Percentiles rank a stretch among this genome's conserved stretches.
These are phyloP conservation scores for Boechera stricta DNA, from an alignment of 345 rosid genomes.

Conservation along the genomic window DNA sequence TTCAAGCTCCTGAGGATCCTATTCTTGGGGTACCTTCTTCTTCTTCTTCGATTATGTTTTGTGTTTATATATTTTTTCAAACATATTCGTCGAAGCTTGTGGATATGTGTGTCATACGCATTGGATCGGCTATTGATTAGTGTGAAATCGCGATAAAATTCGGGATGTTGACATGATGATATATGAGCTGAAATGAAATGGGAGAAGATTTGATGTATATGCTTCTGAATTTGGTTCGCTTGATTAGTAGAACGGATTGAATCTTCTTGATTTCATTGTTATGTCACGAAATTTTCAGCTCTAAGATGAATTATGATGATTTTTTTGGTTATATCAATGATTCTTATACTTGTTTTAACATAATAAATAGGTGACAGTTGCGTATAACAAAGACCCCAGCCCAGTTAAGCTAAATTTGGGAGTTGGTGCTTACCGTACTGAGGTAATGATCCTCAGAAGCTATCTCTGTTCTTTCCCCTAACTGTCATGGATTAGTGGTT, in stretches of 20 bases:
- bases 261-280: neutral
- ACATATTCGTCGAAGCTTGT: neutral
- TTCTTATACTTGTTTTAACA: neutral
- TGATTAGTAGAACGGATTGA: neutral
- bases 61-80: neutral
- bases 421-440: slow-evolving; percentile 94
- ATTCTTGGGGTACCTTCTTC: slow-evolving; percentile 70
- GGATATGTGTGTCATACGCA: neutral
- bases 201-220: neutral
- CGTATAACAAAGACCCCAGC: slow-evolving; percentile 90
- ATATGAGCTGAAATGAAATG: neutral
- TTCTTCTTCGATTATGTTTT: slow-evolving; percentile 11
- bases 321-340: neutral
- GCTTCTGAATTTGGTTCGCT: neutral
- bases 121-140: slow-evolving; percentile 10
- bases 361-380: slow-evolving; percentile 74
- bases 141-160: neutral
- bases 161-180: neutral
- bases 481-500: neutral
- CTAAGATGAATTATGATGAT: neutral
- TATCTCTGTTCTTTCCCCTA: slow-evolving; percentile 16
- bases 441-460: slow-evolving; percentile 48
- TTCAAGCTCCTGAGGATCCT: slow-evolving; percentile 90
- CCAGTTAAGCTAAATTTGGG: slow-evolving; percentile 94
- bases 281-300: neutral